Percentiles rank a stretch among this genome's conserved stretches.
Conservation (phyloP, 768 basidiomycete species). For the Candolleomyces efflorescens region DNA sequence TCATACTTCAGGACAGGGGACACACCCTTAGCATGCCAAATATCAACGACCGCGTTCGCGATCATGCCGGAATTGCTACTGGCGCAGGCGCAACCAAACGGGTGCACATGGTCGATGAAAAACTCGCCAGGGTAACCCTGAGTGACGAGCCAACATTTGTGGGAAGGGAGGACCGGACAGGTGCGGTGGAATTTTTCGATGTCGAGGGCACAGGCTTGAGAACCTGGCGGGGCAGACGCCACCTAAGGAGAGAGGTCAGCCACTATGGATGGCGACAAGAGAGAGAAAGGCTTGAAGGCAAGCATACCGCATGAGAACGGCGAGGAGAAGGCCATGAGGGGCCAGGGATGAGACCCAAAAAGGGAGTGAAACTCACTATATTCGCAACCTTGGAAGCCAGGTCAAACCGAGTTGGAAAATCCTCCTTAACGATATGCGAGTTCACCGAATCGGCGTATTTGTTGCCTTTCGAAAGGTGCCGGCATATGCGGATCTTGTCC, state of each 20-base stretch:
- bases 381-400: slow-evolving; percentile 20
- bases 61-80: slow-evolving; percentile 20
- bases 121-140: slow-evolving; percentile 9
- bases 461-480: slow-evolving; percentile 22
- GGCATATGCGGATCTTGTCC: slow-evolving; percentile 21
- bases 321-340: neutral
- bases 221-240: slow-evolving; percentile 11
- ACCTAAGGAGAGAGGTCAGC: neutral
- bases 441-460: slow-evolving; percentile 16
- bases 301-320: no score
- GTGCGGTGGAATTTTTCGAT: slow-evolving; percentile 28
- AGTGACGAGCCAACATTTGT: slow-evolving; percentile 26
- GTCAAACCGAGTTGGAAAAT: slow-evolving; percentile 24
- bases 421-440: slow-evolving; percentile 17
- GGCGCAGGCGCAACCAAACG: slow-evolving; percentile 17
- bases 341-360: neutral
- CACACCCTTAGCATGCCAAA: slow-evolving; percentile 15
- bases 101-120: slow-evolving; percentile 18
- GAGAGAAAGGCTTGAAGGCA: neutral
- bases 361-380: slow-evolving; percentile 15
- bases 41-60: slow-evolving; percentile 16
- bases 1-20: slow-evolving; percentile 14
- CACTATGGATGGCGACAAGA: neutral
- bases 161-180: slow-evolving; percentile 18
- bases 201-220: slow-evolving; percentile 23